Base-by-base conservation (phyloP, 1,284 basidiomycete species). In the Rugosomyces carneus region DNA sequence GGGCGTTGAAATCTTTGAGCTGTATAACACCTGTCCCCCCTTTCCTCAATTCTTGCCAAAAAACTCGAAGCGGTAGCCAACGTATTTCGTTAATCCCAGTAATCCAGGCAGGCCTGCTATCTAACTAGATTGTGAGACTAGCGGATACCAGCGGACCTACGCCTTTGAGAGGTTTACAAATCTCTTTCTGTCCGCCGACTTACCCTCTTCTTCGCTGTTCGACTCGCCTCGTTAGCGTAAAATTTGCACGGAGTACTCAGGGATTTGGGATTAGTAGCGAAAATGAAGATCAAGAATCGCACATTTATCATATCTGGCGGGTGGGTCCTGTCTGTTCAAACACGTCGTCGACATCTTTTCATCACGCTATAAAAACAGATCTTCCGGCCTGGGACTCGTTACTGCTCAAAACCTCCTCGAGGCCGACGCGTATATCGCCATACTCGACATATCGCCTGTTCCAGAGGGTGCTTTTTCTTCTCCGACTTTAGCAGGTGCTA, bases 301-400 rank as follows among this genome's bases (percentile, higher is more conserved):
- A 78, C 75, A 5, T 76, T 76, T 53, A 62, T 78, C 31, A 65
- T 77, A 10, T 77, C 75, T 46, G 75, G 75, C 47, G 75, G 75
- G 74, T 76, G 51, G 54, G 67, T 59, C 9, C n/a, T 15, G 20
- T 26, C 18, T 11, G 15, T n/a, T 15, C 13, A 34, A 2, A 8
- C 3, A 3, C 8, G 10, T 10, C 5, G 27, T 9, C 27, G 11
- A 16, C 19, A 36, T 27, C 18, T 21, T 1, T 20, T 20, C n/a
- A n/a, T 26, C 15, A 41, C 20, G 35, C 4, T 29, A 29, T 16
- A 34, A 15, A 34, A 52, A 20, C 48, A 77, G 76, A 15, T 78
- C 75, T 10, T 76, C 74, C 16, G 76, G 76, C 11, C 67, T 79
- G 9, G 77, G 77, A 23, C 65, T 77, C 8, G 74, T 73, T 10